phyloP scores from a whole-genome alignment of 345 rosid genomes.

The Eucalyptus regnans region DNA sequence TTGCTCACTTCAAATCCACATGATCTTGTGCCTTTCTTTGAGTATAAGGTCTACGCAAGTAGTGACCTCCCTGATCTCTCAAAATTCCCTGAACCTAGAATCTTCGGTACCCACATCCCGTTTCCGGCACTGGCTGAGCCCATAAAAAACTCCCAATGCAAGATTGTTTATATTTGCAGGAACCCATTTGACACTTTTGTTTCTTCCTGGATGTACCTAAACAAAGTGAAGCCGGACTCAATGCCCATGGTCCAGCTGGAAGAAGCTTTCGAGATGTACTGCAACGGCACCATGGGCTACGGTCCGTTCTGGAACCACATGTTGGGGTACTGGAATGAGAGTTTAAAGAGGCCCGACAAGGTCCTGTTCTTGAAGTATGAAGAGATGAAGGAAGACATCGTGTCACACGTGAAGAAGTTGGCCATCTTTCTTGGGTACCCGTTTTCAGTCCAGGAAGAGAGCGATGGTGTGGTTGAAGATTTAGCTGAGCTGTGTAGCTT shows the following conservation, averaged over 20 bases:
- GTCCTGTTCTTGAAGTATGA: conserved; percentile 22
- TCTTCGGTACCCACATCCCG: conserved; percentile 6
- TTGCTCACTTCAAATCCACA: conserved; percentile 19
- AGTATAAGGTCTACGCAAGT: conserved; percentile 1
- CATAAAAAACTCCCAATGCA: neutral
- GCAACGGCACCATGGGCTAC: conserved; percentile 7
- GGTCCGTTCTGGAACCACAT: conserved; percentile 30
- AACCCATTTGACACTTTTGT: conserved; percentile 11
- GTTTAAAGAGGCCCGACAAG: conserved; percentile 14
- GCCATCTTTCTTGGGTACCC: conserved; percentile 1
- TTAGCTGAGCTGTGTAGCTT: conserved; percentile 1
- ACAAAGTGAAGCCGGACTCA: neutral
- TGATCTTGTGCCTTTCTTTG: conserved; percentile 26
- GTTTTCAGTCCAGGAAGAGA: conserved; percentile 6
- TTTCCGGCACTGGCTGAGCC: neutral
- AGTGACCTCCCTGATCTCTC: neutral
- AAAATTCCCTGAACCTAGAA: neutral
- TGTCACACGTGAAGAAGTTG: conserved; percentile 5
- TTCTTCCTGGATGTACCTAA: conserved; percentile 1
- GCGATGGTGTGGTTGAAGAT: neutral
- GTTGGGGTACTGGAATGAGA: conserved; percentile 28
- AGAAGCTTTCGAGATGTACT: conserved; percentile 16
- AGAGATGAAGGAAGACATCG: conserved; percentile 15
- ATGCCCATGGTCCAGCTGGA: neutral
- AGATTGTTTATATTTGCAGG: conserved; percentile 8